These are phyloP conservation scores for Peronosclerospora sorghi DNA, from an alignment of 352 stramenopile species.

Conservation along the genomic window DNA sequence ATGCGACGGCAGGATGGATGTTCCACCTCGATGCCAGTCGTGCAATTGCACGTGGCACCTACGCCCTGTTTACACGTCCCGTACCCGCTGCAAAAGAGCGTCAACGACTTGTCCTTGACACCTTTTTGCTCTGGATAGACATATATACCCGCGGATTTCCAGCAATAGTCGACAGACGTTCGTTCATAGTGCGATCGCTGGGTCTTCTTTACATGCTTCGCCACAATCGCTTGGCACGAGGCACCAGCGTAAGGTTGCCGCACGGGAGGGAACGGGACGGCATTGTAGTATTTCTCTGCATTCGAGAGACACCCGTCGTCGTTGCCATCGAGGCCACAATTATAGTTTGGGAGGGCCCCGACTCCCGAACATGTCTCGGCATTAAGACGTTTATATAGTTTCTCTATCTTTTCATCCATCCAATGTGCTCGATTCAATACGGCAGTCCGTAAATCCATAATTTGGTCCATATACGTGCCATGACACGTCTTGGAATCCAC, in stretches of 20 bases:
- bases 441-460: slow-evolving; percentile 29
- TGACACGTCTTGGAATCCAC: slow-evolving; percentile 47
- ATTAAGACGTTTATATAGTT: slow-evolving; percentile 55
- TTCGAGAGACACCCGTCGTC: slow-evolving; percentile 48
- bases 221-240: slow-evolving; percentile 21
- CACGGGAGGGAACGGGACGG: slow-evolving; percentile 39
- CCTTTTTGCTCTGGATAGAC: slow-evolving; percentile 54
- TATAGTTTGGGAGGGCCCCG: slow-evolving; percentile 51
- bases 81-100: slow-evolving; percentile 56
- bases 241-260: slow-evolving; percentile 39
- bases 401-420: slow-evolving; percentile 63
- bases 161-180: slow-evolving; percentile 62
- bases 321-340: slow-evolving; percentile 48
- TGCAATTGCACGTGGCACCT: slow-evolving; percentile 48
- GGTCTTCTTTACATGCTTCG: slow-evolving; percentile 3
- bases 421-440: slow-evolving; percentile 45
- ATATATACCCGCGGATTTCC: slow-evolving; percentile 41
- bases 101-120: slow-evolving; percentile 47
- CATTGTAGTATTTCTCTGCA: slow-evolving; percentile 48
- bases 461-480: slow-evolving; percentile 43
- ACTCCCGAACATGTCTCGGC: slow-evolving; percentile 47
- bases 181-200: slow-evolving; percentile 21
- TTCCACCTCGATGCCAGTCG: slow-evolving; percentile 26
- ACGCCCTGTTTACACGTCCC: slow-evolving; percentile 43
- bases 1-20: slow-evolving; percentile 46